Base-by-base conservation (phyloP, 345 rosid genomes). In the Acer saccharum region DNA sequence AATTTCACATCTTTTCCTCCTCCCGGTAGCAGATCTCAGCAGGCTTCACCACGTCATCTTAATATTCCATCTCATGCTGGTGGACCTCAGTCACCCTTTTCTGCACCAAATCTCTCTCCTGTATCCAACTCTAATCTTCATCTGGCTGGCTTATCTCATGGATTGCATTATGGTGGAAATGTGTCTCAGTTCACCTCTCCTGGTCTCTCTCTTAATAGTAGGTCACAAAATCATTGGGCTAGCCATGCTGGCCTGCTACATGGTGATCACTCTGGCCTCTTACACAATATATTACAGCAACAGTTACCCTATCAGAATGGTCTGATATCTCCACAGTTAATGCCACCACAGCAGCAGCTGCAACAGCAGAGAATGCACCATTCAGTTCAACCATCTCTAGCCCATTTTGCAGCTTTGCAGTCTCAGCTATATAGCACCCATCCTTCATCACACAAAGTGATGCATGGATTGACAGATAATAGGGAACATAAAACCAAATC, bases 1-100 rank as follows among this genome's bases (percentile, higher is more conserved):
- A 75, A 83, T 44, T 94, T 83, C 83, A 94, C 93, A 0, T 97
- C 98, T 50, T 97, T 92, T 79, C 98, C 94, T 75, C 95, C 93
- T 17, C 92, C 98, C 23, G 92, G 97, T 20, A 88, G 84, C 65
- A 81, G 86, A 84, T 64, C 87, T 69, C 91, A 84, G 80, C 94
- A 83, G 43, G 86, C 91, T 80, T 85, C 91, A 17, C 91, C 93
- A 1, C 84, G 81, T 77, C 88, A 90, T 73, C 87, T 85, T 41
- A 90, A 85, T 63, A 79, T 89, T 79, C 85, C 87, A 58, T 81
- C 87, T 69, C 39, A 35, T 35, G 78, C 86, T 35, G 84, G 87
- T 79, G 92, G 90, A 63, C 77, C 85, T 14, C 96, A 90, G 80
- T 65, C 77, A 13, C 90, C 88, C 60, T 89, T 88, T 46, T 87